phyloP scores from a whole-genome alignment of 2,329 filamentous ascomycete species.

The Acarospora socialis region DNA sequence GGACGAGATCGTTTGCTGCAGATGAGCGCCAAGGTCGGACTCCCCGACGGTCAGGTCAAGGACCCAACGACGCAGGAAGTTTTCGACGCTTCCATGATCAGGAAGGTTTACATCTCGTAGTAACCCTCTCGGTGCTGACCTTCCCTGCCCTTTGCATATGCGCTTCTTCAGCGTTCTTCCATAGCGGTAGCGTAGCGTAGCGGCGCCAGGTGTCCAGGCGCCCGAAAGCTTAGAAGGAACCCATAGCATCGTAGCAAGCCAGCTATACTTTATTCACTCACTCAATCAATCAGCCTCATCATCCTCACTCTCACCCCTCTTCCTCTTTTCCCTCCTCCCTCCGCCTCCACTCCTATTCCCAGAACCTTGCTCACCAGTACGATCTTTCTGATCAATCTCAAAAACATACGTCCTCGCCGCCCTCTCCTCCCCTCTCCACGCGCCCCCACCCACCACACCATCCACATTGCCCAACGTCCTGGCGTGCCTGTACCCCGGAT shows the following conservation, averaged over 20 bases:
- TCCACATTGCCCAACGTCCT: slow-evolving; percentile 32
- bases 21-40: slow-evolving; percentile 65
- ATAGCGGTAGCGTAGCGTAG: slow-evolving; percentile 5
- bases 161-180: background rate
- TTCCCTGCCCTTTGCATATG: no score
- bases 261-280: no score
- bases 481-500: slow-evolving; percentile 35
- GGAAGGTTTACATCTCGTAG: slow-evolving; percentile 85
- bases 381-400: slow-evolving; percentile 25
- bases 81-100: slow-evolving; percentile 47
- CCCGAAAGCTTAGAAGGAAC: background rate
- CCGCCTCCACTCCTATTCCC: slow-evolving; percentile 10
- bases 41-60: slow-evolving; percentile 51
- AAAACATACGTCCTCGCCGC: slow-evolving; percentile 34
- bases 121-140: background rate
- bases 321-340: slow-evolving; percentile 16
- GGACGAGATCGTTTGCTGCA: slow-evolving; percentile 59
- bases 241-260: no score
- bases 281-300: slow-evolving; percentile 9
- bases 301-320: slow-evolving; percentile 7
- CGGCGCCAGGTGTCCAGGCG: background rate
- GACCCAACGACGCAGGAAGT: slow-evolving; percentile 65
- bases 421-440: slow-evolving; percentile 31
- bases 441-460: slow-evolving; percentile 26
- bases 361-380: slow-evolving; percentile 13